Conservation (phyloP, 768 basidiomycete species). For the Strobilomyces confusus region DNA sequence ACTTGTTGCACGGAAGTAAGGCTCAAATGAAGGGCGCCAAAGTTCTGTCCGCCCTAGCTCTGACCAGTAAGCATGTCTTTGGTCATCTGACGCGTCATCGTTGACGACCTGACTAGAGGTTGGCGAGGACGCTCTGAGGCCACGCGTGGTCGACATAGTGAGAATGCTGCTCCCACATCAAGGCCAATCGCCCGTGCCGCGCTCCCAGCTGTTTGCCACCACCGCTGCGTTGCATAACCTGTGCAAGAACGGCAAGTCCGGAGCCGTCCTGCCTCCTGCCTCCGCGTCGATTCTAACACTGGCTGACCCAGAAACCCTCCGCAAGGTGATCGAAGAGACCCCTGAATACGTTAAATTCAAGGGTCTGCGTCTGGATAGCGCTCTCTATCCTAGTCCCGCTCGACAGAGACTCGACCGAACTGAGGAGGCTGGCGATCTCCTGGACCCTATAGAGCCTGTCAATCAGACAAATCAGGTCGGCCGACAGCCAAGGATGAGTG, state of each 20-base stretch:
- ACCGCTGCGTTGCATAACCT: neutral
- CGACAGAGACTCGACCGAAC: too few relatives aligned
- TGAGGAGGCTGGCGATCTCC: too few relatives aligned
- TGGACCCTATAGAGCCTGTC: too few relatives aligned
- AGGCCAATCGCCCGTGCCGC: neutral
- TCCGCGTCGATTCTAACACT: too few relatives aligned
- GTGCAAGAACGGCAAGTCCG: neutral
- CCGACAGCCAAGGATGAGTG: too few relatives aligned
- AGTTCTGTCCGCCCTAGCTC: neutral
- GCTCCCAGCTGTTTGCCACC: neutral
- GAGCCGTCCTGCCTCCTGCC: too few relatives aligned
- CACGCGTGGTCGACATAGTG: neutral
- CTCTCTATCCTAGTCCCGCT: too few relatives aligned
- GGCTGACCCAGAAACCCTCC: neutral
- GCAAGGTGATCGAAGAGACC: neutral
- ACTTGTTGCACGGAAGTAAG: too few relatives aligned
- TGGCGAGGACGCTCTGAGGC: neutral
- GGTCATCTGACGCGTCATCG: neutral
- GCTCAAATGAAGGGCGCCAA: neutral
- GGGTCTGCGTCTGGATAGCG: too few relatives aligned
- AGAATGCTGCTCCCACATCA: neutral
- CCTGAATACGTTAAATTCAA: too few relatives aligned
- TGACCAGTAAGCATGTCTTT: neutral
- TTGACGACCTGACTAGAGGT: neutral
- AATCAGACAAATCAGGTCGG: too few relatives aligned